A percentile compares a stretch with the other conserved stretches of the same genome.
phyloP scores from a whole-genome alignment of 352 stramenopile genomes.

The Pythium sp. region DNA sequence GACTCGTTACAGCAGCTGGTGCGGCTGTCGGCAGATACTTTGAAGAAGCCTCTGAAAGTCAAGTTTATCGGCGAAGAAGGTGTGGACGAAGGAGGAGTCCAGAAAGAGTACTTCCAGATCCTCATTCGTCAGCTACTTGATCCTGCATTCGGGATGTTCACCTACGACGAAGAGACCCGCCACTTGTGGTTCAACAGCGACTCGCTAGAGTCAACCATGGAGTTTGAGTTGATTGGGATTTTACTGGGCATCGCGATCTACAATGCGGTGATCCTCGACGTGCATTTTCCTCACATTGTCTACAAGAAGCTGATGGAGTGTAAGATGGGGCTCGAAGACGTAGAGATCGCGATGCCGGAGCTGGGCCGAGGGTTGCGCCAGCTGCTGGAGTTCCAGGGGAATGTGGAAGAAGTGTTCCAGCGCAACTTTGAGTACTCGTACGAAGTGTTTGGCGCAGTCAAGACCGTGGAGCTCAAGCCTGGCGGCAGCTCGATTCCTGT shows the following conservation, averaged over 20 bases:
- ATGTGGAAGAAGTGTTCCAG: conserved; percentile 70
- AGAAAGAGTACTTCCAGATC: conserved; percentile 86
- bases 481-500: conserved; percentile 56
- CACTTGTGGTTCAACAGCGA: conserved; percentile 83
- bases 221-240: conserved; percentile 86
- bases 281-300: conserved; percentile 76
- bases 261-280: conserved; percentile 80
- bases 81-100: conserved; percentile 75
- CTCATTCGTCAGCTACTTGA: conserved; percentile 72
- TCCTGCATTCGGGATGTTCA: conserved; percentile 79
- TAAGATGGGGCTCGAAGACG: conserved; percentile 46
- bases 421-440: conserved; percentile 81
- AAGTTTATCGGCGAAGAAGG: conserved; percentile 85
- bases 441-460: conserved; percentile 75
- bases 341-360: conserved; percentile 53
- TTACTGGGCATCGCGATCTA: conserved; percentile 82
- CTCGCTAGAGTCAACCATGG: conserved; percentile 76
- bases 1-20: conserved; percentile 73
- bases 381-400: conserved; percentile 60
- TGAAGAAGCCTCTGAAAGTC: conserved; percentile 83
- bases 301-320: conserved; percentile 83
- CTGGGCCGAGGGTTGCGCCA: conserved; percentile 65
- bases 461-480: conserved; percentile 74
- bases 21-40: conserved; percentile 46
- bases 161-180: conserved; percentile 65